phyloP scores from a whole-genome alignment of 2,329 filamentous ascomycete genomes.

The Colletotrichum navitas region DNA sequence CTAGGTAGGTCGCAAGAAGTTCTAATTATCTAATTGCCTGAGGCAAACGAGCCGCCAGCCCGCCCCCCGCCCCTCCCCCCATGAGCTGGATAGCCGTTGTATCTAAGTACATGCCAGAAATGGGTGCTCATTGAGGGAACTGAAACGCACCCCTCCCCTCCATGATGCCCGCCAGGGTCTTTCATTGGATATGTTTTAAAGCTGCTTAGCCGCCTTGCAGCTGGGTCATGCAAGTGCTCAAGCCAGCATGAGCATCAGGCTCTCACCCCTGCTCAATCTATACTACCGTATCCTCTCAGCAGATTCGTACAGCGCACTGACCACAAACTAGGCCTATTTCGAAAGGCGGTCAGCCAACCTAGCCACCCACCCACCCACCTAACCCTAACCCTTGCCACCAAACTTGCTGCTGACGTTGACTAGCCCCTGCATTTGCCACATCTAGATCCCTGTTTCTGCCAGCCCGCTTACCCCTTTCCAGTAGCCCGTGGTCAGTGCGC shows the following conservation, averaged over 20 bases:
- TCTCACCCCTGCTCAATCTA: conserved; percentile 36
- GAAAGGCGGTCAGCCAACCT: too few species aligned
- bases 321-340: too few species aligned
- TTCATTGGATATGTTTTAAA: conserved; percentile 40
- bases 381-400: too few species aligned
- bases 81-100: background rate
- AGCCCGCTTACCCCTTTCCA: too few species aligned
- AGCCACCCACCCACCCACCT: too few species aligned
- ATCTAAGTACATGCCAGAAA: conserved; percentile 28
- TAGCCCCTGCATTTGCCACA: too few species aligned
- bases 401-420: too few species aligned
- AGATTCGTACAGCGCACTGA: too few species aligned
- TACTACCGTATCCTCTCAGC: too few species aligned
- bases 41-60: background rate
- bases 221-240: conserved; percentile 43
- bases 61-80: too few species aligned
- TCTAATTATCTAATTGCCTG: conserved; percentile 9
- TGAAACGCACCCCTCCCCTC: conserved; percentile 41
- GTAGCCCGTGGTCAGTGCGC: too few species aligned
- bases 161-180: conserved; percentile 1
- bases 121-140: background rate
- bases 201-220: conserved; percentile 45
- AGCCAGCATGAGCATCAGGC: conserved; percentile 40
- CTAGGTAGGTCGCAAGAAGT: background rate
- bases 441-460: too few species aligned